Percentiles rank a stretch among this genome's conserved stretches.
These are phyloP conservation scores for Botrytis sinoallii DNA, from an alignment of 2,329 filamentous ascomycete genomes.

Conservation along the genomic window DNA sequence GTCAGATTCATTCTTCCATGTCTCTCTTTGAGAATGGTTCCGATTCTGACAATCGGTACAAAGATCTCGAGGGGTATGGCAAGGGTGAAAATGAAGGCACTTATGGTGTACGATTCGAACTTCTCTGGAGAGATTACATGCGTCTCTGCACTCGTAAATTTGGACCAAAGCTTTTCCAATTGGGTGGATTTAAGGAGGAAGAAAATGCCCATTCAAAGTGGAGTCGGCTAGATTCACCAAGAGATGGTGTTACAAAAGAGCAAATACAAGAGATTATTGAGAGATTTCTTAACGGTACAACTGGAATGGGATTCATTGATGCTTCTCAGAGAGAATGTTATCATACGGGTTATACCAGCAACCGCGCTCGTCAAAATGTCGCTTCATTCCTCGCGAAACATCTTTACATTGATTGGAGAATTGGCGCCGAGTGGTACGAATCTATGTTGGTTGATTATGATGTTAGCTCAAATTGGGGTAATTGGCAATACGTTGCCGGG, in stretches of 20 bases:
- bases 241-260: constrained; percentile 37
- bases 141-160: constrained; percentile 71
- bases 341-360: constrained; percentile 75
- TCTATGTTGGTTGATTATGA: constrained; percentile 73
- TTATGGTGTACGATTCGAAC: constrained; percentile 65
- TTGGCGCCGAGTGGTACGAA: constrained; percentile 82
- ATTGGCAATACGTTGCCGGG: constrained; percentile 79
- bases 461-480: constrained; percentile 72
- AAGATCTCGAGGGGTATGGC: constrained; percentile 49
- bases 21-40: constrained; percentile 65
- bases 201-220: constrained; percentile 36
- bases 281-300: constrained; percentile 63
- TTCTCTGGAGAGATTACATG: constrained; percentile 82
- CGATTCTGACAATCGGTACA: constrained; percentile 31
- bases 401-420: constrained; percentile 72
- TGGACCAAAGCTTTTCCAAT: constrained; percentile 58
- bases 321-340: constrained; percentile 72
- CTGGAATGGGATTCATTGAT: constrained; percentile 74
- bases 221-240: constrained; percentile 20
- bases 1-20: constrained; percentile 68
- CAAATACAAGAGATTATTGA: constrained; percentile 50
- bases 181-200: constrained; percentile 58
- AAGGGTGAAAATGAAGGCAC: constrained; percentile 72
- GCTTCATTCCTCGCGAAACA: constrained; percentile 72
- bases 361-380: constrained; percentile 73